Conservation (phyloP, 257 asterid species). For the Nicotiana sylvestris region DNA sequence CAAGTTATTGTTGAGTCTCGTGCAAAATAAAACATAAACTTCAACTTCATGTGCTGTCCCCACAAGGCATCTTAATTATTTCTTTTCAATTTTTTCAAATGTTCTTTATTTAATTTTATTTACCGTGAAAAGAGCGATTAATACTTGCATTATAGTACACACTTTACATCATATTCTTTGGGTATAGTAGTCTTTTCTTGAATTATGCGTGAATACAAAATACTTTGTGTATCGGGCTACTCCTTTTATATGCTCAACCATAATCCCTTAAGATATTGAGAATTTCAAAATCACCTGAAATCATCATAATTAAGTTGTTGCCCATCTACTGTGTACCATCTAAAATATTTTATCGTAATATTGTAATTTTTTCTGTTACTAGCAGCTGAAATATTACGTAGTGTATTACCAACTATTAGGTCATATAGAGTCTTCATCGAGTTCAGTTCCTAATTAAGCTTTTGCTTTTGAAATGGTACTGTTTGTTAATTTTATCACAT, state of each 20-base stretch:
- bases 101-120: no score
- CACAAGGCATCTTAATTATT: background rate
- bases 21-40: background rate
- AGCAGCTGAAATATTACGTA: background rate
- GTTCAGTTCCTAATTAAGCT: background rate
- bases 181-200: no score
- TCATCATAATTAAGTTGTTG: background rate
- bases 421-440: constrained; percentile 1
- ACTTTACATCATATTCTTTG: no score
- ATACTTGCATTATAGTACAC: no score
- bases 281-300: background rate
- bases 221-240: no score
- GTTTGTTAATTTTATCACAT: background rate
- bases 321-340: background rate
- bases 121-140: no score
- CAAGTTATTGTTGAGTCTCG: no score
- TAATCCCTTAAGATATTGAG: background rate
- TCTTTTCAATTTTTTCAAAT: background rate
- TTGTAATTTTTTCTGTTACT: background rate
- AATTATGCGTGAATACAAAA: no score
- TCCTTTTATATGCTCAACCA: background rate
- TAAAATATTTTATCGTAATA: background rate
- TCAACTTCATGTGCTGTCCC: background rate
- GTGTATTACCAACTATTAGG: background rate
- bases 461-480: background rate